phyloP scores from a whole-genome alignment of 2,329 filamentous ascomycete genomes.

The Alternaria viburni region DNA sequence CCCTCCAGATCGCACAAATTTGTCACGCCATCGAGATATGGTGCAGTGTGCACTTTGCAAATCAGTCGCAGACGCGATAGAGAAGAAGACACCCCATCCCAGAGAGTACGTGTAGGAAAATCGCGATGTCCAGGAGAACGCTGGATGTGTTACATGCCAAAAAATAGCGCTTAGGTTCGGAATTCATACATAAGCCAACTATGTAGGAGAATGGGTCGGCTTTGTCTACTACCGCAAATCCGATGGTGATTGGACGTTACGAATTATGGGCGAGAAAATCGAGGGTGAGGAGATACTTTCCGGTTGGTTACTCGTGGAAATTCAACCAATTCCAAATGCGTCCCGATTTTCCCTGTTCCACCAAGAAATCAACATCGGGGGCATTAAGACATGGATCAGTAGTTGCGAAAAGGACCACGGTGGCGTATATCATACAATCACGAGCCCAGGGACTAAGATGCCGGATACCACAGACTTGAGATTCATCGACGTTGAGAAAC shows the following conservation, averaged over 20 bases:
- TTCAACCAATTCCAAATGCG: not conserved
- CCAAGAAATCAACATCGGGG: not conserved
- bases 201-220: not conserved
- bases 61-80: not conserved
- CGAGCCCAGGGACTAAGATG: not conserved
- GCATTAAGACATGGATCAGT: not conserved
- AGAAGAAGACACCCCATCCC: rapidly evolving
- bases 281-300: too few relatives aligned
- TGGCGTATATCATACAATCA: not conserved
- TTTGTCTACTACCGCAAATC: rapidly evolving
- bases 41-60: not conserved
- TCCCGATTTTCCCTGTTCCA: not conserved
- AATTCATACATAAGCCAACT: rapidly evolving
- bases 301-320: too few relatives aligned
- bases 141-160: not conserved
- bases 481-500: not conserved
- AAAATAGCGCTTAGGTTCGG: rapidly evolving
- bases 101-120: not conserved
- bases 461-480: not conserved
- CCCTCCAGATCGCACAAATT: not conserved
- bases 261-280: rapidly evolving
- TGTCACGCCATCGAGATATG: not conserved
- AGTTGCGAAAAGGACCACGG: not conserved
- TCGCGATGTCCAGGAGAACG: not conserved
- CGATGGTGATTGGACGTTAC: rapidly evolving